Conservation (phyloP, 2,329 filamentous ascomycete genomes). For the Hymenoscyphus salicellus region DNA sequence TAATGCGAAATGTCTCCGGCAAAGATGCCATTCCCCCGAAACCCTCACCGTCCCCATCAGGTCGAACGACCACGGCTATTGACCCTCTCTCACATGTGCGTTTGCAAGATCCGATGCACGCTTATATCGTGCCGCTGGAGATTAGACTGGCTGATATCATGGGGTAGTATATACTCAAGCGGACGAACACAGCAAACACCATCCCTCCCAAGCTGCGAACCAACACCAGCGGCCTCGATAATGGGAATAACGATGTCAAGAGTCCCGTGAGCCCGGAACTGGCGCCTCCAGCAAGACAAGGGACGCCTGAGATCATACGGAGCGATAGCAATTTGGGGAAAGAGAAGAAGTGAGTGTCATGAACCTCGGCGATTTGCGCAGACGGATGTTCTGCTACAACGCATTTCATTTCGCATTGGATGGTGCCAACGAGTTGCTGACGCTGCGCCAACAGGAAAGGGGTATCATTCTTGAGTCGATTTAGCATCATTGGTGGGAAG, state of each 20-base stretch:
- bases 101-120: slow-evolving; percentile 1
- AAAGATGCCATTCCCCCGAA: slow-evolving; percentile 28
- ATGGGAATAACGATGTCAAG: slow-evolving; percentile 36
- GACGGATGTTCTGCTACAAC: background rate
- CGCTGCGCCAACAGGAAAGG: slow-evolving; percentile 62
- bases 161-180: slow-evolving; percentile 56
- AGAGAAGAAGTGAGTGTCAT: slow-evolving; percentile 62
- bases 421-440: slow-evolving; percentile 7
- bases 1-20: slow-evolving; percentile 28
- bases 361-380: background rate
- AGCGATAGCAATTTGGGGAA: slow-evolving; percentile 40
- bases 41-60: slow-evolving; percentile 17
- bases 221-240: slow-evolving; percentile 51
- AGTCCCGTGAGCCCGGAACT: slow-evolving; percentile 28
- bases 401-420: background rate
- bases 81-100: slow-evolving; percentile 61
- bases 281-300: slow-evolving; percentile 37
- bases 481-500: slow-evolving; percentile 70
- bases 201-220: slow-evolving; percentile 49
- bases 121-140: slow-evolving; percentile 5
- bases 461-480: slow-evolving; percentile 82
- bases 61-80: slow-evolving; percentile 45
- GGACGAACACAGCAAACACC: slow-evolving; percentile 62
- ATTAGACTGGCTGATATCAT: slow-evolving; percentile 22
- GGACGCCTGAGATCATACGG: slow-evolving; percentile 31